phyloP scores from a whole-genome alignment of 768 basidiomycete genomes.

The Mycena pura region DNA sequence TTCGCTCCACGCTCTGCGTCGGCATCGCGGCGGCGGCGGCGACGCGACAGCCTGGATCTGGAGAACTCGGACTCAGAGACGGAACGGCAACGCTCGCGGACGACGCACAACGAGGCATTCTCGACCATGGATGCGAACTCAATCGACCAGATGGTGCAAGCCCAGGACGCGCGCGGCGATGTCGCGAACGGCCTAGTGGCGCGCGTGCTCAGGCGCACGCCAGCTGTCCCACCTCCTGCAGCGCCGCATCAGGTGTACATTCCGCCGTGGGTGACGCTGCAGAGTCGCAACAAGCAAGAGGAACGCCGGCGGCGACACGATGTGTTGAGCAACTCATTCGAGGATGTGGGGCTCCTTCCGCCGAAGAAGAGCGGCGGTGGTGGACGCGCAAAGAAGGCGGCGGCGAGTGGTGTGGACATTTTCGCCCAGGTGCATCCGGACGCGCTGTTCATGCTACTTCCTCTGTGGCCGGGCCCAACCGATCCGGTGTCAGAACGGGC shows the following conservation, averaged over 20 bases:
- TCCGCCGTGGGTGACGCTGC: constrained; percentile 70
- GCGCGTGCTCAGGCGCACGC: constrained; percentile 8
- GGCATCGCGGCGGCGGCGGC: constrained; percentile 36
- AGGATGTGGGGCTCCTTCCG: constrained; percentile 79
- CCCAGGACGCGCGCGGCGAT: constrained; percentile 28
- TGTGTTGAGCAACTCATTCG: constrained; percentile 77
- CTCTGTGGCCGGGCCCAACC: constrained; percentile 82
- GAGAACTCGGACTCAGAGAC: constrained; percentile 29
- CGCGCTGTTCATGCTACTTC: constrained; percentile 81
- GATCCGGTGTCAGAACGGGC: constrained; percentile 48
- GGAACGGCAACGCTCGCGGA: constrained; percentile 42
- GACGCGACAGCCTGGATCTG: constrained; percentile 41
- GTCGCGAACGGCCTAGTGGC: constrained; percentile 20
- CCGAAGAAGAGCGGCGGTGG: constrained; percentile 45
- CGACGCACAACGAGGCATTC: constrained; percentile 69
- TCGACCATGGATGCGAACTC: constrained; percentile 61
- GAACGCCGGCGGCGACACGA: constrained; percentile 71
- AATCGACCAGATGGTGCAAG: constrained; percentile 52
- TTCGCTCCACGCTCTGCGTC: constrained; percentile 4
- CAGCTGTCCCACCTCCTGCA: constrained; percentile 3
- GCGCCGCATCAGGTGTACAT: constrained; percentile 33
- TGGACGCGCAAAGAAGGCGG: constrained; percentile 26
- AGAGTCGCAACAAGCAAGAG: constrained; percentile 70
- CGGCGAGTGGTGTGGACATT: constrained; percentile 43
- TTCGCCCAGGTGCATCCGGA: constrained; percentile 71